phyloP scores from a whole-genome alignment of 2,329 filamentous ascomycete species.

The Alternaria viburni region DNA sequence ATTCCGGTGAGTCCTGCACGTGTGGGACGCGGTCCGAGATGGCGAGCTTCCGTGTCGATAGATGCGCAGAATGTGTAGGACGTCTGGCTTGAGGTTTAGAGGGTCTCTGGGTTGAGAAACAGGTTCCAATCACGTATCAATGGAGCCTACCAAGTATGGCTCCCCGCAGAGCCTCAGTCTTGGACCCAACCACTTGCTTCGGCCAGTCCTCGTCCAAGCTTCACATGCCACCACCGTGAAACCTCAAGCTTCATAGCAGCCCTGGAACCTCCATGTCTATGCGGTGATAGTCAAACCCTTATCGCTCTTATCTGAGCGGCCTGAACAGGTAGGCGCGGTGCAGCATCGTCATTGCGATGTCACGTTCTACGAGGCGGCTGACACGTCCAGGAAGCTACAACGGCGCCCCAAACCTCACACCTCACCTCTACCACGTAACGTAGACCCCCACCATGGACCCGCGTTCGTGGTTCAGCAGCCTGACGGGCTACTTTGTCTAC shows the following conservation, averaged over 20 bases:
- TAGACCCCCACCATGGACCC: constrained; percentile 43
- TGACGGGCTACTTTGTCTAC: constrained; percentile 80
- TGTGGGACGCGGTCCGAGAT: neutral
- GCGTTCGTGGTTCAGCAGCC: constrained; percentile 50
- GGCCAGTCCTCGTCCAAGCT: neutral
- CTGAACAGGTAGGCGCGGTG: constrained; percentile 15
- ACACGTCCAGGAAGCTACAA: constrained; percentile 3
- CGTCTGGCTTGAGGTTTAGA: neutral
- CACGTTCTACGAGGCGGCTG: constrained; percentile 8
- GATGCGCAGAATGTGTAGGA: neutral
- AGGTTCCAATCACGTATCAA: neutral
- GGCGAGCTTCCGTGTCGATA: neutral
- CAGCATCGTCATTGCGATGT: constrained; percentile 18
- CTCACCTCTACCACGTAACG: constrained; percentile 9
- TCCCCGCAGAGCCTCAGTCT: constrained; percentile 13
- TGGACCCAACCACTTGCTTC: neutral
- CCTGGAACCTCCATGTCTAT: neutral
- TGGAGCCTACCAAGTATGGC: neutral
- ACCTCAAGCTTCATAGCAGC: neutral
- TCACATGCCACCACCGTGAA: neutral
- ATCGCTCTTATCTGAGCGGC: neutral
- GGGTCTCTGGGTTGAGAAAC: neutral
- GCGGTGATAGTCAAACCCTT: neutral
- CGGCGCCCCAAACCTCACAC: neutral
- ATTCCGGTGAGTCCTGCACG: neutral